Base-by-base conservation (phyloP, 768 basidiomycete genomes). In the Lactarius akahatsu region DNA sequence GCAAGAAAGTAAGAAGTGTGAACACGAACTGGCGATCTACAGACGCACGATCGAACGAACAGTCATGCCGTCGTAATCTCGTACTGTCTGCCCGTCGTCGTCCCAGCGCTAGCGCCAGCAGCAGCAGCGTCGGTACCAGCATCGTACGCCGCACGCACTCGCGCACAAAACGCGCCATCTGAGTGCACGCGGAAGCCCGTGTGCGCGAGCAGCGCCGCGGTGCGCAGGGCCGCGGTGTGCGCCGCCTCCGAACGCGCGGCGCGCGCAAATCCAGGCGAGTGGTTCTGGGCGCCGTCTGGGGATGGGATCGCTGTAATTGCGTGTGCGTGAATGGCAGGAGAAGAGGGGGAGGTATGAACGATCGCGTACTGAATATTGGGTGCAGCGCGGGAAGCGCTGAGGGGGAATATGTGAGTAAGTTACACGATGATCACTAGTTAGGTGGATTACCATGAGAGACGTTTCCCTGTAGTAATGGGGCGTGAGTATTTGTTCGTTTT, bases 371-470 rank as follows among this genome's bases (percentile, higher is more conserved):
- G 60, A 61, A 71, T 26, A 28, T 65, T 30, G 70, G 70, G 59
- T 71, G 70, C 28, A 71, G 52, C 0, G 68, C 57, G 36, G 70
- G 70, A 13, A 65, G 40, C 16, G 65, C 70, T 71, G 41, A 8
- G 38, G 38, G 38, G 38, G 38, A 6, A 15, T 40, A 38, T 10
- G 38, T 38, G 11, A 38, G 5, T 13, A 40, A 4, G 15, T 15
- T 13, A 15, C 38, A 15, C 1, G 38, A 15, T 40, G 15, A 5
- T 40, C 13, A 15, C 5, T 40, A 1, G 11, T 38, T 38, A 20
- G 47, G 20, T n/a, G 10, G 34, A 62, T 62, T 57, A 71, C 70
- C 68, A 59, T 71, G 62, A n/a, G 68, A 70, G 34, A 71, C 34
- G 43, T 71, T 71, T 61, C 70, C 70, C 70, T 71, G 36, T 38